These are phyloP conservation scores for Rheum nobile DNA, from an alignment of 148 eudicot species.

Conservation along the genomic window DNA sequence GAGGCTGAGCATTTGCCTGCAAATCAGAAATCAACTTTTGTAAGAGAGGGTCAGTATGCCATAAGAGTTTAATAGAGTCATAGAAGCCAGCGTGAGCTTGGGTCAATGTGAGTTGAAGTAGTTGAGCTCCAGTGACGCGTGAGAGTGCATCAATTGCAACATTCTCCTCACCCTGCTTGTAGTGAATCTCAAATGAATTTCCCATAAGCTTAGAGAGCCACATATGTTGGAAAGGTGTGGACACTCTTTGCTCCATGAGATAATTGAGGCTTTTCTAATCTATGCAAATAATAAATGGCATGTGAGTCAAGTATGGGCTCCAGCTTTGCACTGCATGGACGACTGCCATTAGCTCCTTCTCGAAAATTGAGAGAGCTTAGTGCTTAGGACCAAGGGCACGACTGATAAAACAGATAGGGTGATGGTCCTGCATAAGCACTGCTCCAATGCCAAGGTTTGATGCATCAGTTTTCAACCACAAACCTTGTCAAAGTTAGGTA, in stretches of 20 bases:
- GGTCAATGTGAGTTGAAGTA: not conserved
- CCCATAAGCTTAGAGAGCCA: conserved; percentile 5
- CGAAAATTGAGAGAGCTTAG: not conserved
- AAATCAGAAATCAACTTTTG: not conserved
- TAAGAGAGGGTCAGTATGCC: not conserved
- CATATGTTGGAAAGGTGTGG: not conserved
- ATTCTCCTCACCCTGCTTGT: not conserved
- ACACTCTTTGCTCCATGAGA: not conserved
- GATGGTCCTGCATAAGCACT: not conserved
- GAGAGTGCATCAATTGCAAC: not conserved
- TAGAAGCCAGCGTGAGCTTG: not conserved
- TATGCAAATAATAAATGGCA: too few relatives aligned
- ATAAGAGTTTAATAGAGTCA: not conserved
- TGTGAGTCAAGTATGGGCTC: not conserved
- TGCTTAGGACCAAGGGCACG: not conserved
- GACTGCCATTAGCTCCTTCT: not conserved
- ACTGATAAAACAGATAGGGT: not conserved
- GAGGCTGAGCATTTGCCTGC: not conserved
- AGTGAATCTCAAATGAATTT: not conserved
- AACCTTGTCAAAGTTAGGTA: not conserved
- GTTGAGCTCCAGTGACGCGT: not conserved
- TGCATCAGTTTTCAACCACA: not conserved
- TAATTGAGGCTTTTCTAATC: not conserved
- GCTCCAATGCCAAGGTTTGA: not conserved
- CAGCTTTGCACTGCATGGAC: not conserved